These are phyloP conservation scores for Hericium erinaceus DNA, from an alignment of 768 basidiomycete genomes.

Conservation along the genomic window DNA sequence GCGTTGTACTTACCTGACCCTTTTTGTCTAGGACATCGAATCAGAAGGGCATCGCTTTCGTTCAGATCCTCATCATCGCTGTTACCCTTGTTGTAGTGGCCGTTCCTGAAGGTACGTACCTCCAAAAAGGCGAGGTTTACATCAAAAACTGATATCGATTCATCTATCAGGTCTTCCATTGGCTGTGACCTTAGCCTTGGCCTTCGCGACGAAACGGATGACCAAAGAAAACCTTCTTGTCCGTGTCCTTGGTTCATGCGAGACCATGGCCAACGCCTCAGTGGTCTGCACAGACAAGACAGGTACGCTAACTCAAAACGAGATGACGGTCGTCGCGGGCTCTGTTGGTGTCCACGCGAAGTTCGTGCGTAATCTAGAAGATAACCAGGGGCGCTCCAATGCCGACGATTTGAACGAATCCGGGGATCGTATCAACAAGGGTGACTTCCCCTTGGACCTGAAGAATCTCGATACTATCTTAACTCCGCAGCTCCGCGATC, in stretches of 20 bases:
- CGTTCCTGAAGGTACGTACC: conserved; percentile 62
- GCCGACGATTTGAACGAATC: conserved; percentile 40
- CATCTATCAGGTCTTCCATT: conserved; percentile 65
- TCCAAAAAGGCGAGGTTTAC: conserved; percentile 1
- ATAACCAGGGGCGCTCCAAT: conserved; percentile 65
- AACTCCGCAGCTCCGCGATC: conserved; percentile 44
- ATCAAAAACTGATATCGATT: conserved; percentile 6
- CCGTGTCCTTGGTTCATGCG: conserved; percentile 91
- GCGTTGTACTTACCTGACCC: background rate
- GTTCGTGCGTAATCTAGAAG: conserved; percentile 72
- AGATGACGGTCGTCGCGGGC: conserved; percentile 94
- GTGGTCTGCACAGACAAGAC: conserved; percentile 96
- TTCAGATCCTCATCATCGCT: conserved; percentile 88
- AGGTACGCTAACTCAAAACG: conserved; percentile 91
- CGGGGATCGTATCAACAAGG: conserved; percentile 33
- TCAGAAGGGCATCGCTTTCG: conserved; percentile 83
- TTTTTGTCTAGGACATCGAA: conserved; percentile 44
- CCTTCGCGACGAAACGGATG: conserved; percentile 99
- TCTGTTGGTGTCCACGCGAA: conserved; percentile 92
- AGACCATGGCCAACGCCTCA: conserved; percentile 97
- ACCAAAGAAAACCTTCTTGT: conserved; percentile 90
- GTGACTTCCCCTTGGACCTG: conserved; percentile 87
- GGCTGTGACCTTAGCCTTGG: conserved; percentile 91
- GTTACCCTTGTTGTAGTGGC: conserved; percentile 89
- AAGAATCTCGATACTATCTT: conserved; percentile 56